Base-by-base conservation (phyloP, 2,329 filamentous ascomycete genomes). In the Aspergillus ibericus region DNA sequence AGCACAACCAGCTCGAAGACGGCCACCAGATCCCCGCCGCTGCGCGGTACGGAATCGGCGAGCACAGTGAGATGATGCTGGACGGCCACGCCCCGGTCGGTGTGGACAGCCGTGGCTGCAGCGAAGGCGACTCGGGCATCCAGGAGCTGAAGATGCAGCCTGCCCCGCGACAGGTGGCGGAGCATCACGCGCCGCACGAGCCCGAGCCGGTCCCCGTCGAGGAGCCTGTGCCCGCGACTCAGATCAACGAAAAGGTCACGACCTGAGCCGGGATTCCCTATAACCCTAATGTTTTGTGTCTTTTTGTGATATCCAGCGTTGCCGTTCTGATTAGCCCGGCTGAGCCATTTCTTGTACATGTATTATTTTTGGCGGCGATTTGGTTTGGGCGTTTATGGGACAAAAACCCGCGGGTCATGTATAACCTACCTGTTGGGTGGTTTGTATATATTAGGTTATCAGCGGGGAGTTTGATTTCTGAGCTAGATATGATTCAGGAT, bases 51-150 rank as follows among this genome's bases (percentile, higher is more conserved):
- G 85, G 84, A 32, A 85, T 85, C 60, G 74, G 77, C 15, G 80
- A 84, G 63, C 85, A 88, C 75, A 83, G 80, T 65, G 82, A 86
- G 66, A 87, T 76, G 74, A 71, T 87, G 84, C 76, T 86, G 32
- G 83, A 85, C 68, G 82, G 82, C 66, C 82, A 82, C 66, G 78
- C 70, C 3, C 70, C 70, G n/a, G 55, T 61, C 5, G 66, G 68
- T 34, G 58, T 69, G 27, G 67, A 72, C 52, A 73, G 71, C 48
- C 70, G 68, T 12, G 73, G 67, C 7, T 66, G 63, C 48, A 70
- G 69, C 49, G 69, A 72, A 49, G 64, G 67, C 7, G 65, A 71
- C 13, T 67, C 70, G 49, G 66, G 59, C 20, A 67, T 73, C 16
- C 70, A 73, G 27, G 71, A 74, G 49, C 47, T 71, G 20, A 73